Conservation (phyloP, 2,329 filamentous ascomycete species). For the Coniochaeta prunicola region DNA sequence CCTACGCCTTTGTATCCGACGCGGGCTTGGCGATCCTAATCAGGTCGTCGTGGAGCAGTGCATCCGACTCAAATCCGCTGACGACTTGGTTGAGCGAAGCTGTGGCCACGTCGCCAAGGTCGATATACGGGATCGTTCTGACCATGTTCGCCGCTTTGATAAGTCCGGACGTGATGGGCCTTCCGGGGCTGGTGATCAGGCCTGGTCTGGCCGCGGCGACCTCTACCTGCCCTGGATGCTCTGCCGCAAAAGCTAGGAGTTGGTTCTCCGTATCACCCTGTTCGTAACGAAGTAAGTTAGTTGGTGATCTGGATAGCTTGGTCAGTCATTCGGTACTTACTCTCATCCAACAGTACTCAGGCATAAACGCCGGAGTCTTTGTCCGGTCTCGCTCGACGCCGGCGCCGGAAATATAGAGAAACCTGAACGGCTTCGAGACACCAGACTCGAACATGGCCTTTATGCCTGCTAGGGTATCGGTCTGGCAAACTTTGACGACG, state of each 20-base stretch:
- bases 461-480: slow-evolving; percentile 21
- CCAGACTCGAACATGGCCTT: slow-evolving; percentile 23
- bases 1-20: background rate
- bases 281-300: background rate
- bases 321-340: slow-evolving; percentile 23
- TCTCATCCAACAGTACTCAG: slow-evolving; percentile 37
- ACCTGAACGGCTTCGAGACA: slow-evolving; percentile 29
- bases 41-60: slow-evolving; percentile 34
- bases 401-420: slow-evolving; percentile 42
- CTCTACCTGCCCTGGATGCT: slow-evolving; percentile 29
- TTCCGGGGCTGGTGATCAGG: slow-evolving; percentile 26
- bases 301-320: background rate
- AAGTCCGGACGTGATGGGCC: slow-evolving; percentile 12
- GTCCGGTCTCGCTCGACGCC: slow-evolving; percentile 34
- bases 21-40: slow-evolving; percentile 22
- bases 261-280: slow-evolving; percentile 39
- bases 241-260: slow-evolving; percentile 31
- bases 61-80: slow-evolving; percentile 38
- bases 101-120: slow-evolving; percentile 28
- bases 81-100: slow-evolving; percentile 36
- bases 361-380: slow-evolving; percentile 29
- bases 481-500: slow-evolving; percentile 31
- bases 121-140: slow-evolving; percentile 25
- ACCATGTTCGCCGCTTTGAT: slow-evolving; percentile 12
- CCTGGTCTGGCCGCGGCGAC: slow-evolving; percentile 34